phyloP scores from a whole-genome alignment of 306 rosid species.

The Casuarina glauca region DNA sequence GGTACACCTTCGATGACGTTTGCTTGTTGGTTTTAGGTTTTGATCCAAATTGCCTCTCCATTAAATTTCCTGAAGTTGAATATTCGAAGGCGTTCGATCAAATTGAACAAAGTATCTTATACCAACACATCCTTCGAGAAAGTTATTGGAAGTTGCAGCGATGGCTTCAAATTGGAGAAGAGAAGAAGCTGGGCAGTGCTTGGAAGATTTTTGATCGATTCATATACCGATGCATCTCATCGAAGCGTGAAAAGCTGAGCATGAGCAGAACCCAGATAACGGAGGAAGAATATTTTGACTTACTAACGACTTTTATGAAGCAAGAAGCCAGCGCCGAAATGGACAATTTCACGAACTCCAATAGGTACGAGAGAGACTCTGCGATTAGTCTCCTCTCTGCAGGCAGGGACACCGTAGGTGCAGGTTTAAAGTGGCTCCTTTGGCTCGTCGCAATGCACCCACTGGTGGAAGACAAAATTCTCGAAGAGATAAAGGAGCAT shows the following conservation, averaged over 20 bases:
- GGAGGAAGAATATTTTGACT: not conserved
- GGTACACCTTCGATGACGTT: no score
- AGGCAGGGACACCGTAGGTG: no score
- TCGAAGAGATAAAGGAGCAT: not conserved
- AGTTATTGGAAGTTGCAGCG: no score
- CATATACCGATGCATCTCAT: not conserved
- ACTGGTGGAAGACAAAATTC: not conserved
- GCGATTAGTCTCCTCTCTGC: not conserved
- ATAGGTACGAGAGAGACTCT: not conserved
- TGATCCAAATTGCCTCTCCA: no score
- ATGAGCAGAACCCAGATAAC: not conserved
- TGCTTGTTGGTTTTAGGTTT: no score
- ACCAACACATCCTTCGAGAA: constrained; percentile 17
- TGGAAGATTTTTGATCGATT: constrained; percentile 19
- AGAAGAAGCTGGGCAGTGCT: constrained; percentile 11
- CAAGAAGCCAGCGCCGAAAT: not conserved
- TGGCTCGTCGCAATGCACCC: no score
- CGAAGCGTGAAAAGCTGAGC: not conserved
- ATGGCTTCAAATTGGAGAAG: constrained; percentile 31
- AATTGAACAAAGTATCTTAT: constrained; percentile 9
- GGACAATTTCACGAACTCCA: not conserved
- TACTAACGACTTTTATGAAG: not conserved
- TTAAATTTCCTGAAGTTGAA: not conserved
- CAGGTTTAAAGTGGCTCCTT: no score
- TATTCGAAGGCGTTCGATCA: constrained; percentile 26